These are phyloP conservation scores for Erythrophleum ivorense DNA, from an alignment of 331 rosid species.

Conservation along the genomic window DNA sequence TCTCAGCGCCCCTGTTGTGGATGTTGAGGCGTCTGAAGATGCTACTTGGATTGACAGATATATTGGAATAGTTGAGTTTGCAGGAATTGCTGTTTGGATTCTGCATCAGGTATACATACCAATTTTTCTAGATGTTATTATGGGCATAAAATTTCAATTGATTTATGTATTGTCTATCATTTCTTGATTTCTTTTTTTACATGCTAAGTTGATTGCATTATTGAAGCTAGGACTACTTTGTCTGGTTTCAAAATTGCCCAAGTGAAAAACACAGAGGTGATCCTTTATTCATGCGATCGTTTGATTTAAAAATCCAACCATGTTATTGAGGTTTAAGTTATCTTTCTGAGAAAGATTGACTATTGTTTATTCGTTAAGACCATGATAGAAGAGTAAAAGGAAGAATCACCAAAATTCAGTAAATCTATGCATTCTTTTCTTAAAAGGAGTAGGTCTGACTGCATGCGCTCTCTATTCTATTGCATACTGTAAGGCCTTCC, in stretches of 20 bases:
- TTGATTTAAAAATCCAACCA: no score
- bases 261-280: no score
- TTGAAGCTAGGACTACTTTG: background rate
- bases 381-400: no score
- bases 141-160: background rate
- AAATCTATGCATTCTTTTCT: background rate
- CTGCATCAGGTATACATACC: constrained; percentile 77
- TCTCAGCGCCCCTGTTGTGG: constrained; percentile 92
- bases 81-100: constrained; percentile 98
- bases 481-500: background rate
- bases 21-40: constrained; percentile 83
- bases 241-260: background rate
- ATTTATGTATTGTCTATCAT: background rate
- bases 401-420: background rate
- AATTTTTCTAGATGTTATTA: background rate
- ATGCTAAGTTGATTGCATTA: background rate
- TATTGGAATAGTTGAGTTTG: constrained; percentile 91
- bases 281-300: background rate
- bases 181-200: background rate
- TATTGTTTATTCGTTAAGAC: background rate
- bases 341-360: no score
- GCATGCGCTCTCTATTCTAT: no score
- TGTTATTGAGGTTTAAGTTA: background rate
- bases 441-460: no score
- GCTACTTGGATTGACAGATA: constrained; percentile 98